Evolutionary conservation across 2,329 filamentous ascomycete genomes (phyloP), one percentile per base, ranked within the genome.

Genomic region (Colletotrichum phormii): DNA sequence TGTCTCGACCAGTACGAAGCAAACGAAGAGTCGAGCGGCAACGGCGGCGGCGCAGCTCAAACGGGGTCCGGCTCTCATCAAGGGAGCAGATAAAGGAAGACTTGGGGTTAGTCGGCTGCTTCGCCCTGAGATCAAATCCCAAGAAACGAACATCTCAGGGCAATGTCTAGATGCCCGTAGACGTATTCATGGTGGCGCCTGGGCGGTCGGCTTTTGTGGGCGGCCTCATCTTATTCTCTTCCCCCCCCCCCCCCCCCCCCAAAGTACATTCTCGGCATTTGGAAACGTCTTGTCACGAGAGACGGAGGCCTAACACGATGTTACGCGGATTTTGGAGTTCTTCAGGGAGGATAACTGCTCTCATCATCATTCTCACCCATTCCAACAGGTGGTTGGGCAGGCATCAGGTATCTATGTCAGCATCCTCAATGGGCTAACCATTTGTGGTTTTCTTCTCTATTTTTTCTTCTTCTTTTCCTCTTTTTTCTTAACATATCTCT

Each of bases 1-100:
- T 84, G 82, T 54, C 77, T 88, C 3, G 85, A 88, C 72, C 79
- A 87, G 49, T 88, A 85, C 77, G 84, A 86, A 61, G 77, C 81
- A 46, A 75, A 79, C 18, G 82, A 84, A 70, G 79, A 82, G 53
- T 80, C 80, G 37, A 80, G 79, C 64, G 78, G 77, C 63, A 79
- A 79, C 57, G 75, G 79, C 49, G 78, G 79, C 49, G 78, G 75
- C 51, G 64, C 54, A 42, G 61, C 29, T 26, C 68, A 71, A 65
- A 64, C 73, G 61, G 61, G 64, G 12, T 74, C 70, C 13, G 66
- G 70, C 54, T 72, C 70, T 13, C 70, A 71, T 12, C 68, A 72
- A 33, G 70, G 70, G 42, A 72, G 66, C 53, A 70, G 70, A 70
- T 72, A 49, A 49, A 70, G 65, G 57, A 57, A 26, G 18, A n/a